A percentile compares a stretch with the other conserved stretches of the same genome.
phyloP scores from a whole-genome alignment of 306 rosid species.

The Herpetospermum pedunculosum region DNA sequence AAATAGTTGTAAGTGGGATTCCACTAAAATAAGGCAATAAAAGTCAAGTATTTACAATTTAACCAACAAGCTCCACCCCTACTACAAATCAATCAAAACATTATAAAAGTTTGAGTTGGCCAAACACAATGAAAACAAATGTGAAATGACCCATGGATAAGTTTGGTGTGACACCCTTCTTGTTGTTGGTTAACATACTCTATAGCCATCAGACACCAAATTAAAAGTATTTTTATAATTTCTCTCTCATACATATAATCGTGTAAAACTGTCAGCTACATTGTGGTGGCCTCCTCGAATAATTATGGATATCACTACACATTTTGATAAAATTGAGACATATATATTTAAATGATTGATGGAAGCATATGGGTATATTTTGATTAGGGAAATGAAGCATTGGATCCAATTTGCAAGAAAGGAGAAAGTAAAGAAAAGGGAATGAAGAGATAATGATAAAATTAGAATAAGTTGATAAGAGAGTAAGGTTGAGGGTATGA shows the following conservation, averaged over 20 bases:
- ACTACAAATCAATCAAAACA: background rate
- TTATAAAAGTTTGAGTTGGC: background rate
- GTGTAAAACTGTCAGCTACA: too few species aligned
- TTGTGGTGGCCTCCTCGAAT: too few species aligned
- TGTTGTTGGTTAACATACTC: too few species aligned
- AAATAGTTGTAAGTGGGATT: background rate
- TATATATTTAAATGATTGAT: background rate
- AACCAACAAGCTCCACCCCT: too few species aligned
- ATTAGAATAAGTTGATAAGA: background rate
- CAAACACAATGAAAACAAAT: background rate
- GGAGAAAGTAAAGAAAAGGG: background rate
- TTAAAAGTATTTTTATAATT: too few species aligned
- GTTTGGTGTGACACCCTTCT: too few species aligned
- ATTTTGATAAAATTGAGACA: too few species aligned
- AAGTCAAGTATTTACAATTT: background rate
- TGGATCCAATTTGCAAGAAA: background rate
- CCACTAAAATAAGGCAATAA: background rate
- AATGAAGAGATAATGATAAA: background rate
- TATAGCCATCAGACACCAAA: too few species aligned
- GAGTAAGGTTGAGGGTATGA: background rate
- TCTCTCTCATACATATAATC: too few species aligned
- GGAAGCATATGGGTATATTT: background rate
- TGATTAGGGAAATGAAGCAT: background rate
- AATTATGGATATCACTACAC: too few species aligned
- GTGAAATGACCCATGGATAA: too few species aligned